Percentiles rank a stretch among this genome's conserved stretches.
These are phyloP conservation scores for Candida krabiensis DNA, from an alignment of 805 yeast genomes.

Conservation along the genomic window DNA sequence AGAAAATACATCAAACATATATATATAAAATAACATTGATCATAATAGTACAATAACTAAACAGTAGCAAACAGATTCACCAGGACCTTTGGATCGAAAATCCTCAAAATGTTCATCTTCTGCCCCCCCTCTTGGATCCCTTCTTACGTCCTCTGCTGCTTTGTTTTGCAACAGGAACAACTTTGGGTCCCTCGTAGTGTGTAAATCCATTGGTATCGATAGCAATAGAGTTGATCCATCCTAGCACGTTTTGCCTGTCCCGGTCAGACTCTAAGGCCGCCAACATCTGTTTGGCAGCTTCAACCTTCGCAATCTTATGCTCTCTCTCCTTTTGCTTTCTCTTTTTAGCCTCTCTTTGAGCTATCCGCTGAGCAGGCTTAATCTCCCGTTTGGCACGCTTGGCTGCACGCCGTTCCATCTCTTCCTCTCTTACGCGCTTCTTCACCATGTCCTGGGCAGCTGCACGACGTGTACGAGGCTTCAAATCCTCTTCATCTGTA, in stretches of 20 bases:
- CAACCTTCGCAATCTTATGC: slow-evolving; percentile 28
- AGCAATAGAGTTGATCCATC: slow-evolving; percentile 65
- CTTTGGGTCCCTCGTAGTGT: slow-evolving; percentile 52
- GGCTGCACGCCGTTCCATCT: slow-evolving; percentile 27
- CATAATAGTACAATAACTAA: no score
- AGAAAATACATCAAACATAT: no score
- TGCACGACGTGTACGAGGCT: slow-evolving; percentile 38
- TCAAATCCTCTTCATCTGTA: slow-evolving; percentile 20
- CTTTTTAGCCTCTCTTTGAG: slow-evolving; percentile 35
- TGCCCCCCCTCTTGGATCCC: slow-evolving; percentile 16
- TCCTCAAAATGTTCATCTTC: no score
- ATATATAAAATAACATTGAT: no score
- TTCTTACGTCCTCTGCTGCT: slow-evolving; percentile 20
- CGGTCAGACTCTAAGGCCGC: slow-evolving; percentile 37
- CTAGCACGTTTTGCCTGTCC: slow-evolving; percentile 46
- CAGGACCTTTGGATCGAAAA: no score
- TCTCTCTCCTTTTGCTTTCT: slow-evolving; percentile 34
- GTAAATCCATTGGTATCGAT: slow-evolving; percentile 48
- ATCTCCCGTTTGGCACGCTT: slow-evolving; percentile 32
- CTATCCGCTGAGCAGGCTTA: slow-evolving; percentile 37
- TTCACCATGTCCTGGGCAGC: slow-evolving; percentile 23
- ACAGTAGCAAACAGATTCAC: no score
- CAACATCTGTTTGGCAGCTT: slow-evolving; percentile 30
- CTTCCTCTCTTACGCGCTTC: slow-evolving; percentile 32
- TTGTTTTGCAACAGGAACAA: slow-evolving; percentile 14